phyloP scores from a whole-genome alignment of 495 filamentous ascomycete genomes.

The Podospora pseudoanserina region DNA sequence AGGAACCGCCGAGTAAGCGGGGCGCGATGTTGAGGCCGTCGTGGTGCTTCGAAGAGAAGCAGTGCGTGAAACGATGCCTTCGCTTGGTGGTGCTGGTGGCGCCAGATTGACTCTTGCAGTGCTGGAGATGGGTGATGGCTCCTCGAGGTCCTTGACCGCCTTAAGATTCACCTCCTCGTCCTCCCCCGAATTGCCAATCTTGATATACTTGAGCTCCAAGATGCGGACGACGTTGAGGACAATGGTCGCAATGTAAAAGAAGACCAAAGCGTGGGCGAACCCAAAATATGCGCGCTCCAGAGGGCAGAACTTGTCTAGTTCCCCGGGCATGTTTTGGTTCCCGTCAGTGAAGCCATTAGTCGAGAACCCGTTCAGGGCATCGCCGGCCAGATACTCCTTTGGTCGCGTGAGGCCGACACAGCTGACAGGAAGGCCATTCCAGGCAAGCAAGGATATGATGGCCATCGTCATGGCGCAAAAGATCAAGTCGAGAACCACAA shows the following conservation, averaged over 20 bases:
- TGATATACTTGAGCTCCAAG: constrained; percentile 30
- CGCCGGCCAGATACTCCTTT: constrained; percentile 20
- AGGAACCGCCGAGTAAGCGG: not conserved
- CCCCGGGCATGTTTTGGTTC: constrained; percentile 16
- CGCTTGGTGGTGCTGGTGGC: constrained; percentile 26
- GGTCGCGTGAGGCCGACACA: constrained; percentile 35
- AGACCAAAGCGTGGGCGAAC: constrained; percentile 35
- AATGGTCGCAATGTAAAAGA: constrained; percentile 39
- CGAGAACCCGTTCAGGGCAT: constrained; percentile 14
- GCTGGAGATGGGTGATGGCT: constrained; percentile 8
- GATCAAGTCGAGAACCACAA: constrained; percentile 31
- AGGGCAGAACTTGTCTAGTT: constrained; percentile 35
- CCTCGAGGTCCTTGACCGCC: constrained; percentile 11
- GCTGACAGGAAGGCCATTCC: constrained; percentile 33
- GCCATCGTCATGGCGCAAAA: constrained; percentile 29
- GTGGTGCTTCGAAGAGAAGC: constrained; percentile 32
- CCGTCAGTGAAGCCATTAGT: constrained; percentile 33
- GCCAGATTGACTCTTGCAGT: not conserved
- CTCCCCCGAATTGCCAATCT: constrained; percentile 25
- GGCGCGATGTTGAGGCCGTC: constrained; percentile 17
- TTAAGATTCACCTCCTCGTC: constrained; percentile 28
- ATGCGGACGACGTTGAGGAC: constrained; percentile 31
- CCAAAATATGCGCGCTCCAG: constrained; percentile 35
- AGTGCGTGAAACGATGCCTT: constrained; percentile 34
- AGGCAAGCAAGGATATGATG: constrained; percentile 34